These are phyloP conservation scores for Phlyctochytrium bullatum DNA, from an alignment of 192 early-diverging fungal genomes.

Conservation along the genomic window DNA sequence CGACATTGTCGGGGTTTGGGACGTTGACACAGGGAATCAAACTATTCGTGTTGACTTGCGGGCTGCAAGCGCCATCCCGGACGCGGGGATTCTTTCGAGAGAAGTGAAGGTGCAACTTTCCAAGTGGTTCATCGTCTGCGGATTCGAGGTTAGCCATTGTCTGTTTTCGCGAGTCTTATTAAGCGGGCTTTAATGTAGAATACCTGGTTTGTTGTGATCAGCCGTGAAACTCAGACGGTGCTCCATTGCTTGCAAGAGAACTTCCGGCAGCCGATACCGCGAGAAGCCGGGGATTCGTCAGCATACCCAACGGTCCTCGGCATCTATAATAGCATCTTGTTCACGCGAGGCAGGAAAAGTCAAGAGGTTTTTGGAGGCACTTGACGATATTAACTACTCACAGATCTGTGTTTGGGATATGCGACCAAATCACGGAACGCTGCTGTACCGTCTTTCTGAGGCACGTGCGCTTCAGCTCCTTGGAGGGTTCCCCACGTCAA, in stretches of 20 bases:
- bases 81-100: slow-evolving; percentile 20
- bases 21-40: neutral
- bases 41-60: neutral
- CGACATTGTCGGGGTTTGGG: slow-evolving; percentile 29
- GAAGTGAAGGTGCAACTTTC: slow-evolving; percentile 37
- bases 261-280: slow-evolving; percentile 10
- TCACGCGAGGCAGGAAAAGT: slow-evolving; percentile 29
- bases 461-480: slow-evolving; percentile 12
- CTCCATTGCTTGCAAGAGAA: slow-evolving; percentile 15
- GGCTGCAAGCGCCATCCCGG: slow-evolving; percentile 4
- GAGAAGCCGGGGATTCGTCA: slow-evolving; percentile 29
- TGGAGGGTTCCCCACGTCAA: slow-evolving; percentile 12
- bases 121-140: slow-evolving; percentile 31
- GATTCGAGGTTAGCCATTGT: slow-evolving; percentile 30
- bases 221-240: neutral
- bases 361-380: slow-evolving; percentile 21
- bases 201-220: slow-evolving; percentile 27
- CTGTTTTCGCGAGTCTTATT: slow-evolving; percentile 3
- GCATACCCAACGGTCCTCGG: slow-evolving; percentile 33
- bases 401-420: slow-evolving; percentile 36
- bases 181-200: slow-evolving; percentile 21
- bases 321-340: slow-evolving; percentile 29
- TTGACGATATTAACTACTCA: neutral
- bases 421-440: slow-evolving; percentile 4
- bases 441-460: slow-evolving; percentile 35